Percentiles rank a stretch among this genome's conserved stretches.
Conservation (phyloP, 352 stramenopile species). For the Phytophthora cactorum region DNA sequence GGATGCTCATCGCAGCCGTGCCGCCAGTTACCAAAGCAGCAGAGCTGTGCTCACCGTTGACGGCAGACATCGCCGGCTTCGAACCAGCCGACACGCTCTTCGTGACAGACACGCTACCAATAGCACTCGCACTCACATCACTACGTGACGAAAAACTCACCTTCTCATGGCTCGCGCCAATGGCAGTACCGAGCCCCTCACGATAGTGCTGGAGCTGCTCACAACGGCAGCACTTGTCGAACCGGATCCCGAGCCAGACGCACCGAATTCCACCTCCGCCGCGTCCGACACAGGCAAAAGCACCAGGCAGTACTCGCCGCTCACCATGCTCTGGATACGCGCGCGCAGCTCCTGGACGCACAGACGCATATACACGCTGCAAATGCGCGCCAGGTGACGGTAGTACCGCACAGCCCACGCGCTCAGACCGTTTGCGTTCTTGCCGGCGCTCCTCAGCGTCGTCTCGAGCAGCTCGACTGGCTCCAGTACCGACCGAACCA, state of each 20-base stretch:
- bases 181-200: slow-evolving; percentile 10
- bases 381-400: slow-evolving; percentile 42
- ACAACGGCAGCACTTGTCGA: slow-evolving; percentile 11
- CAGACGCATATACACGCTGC: slow-evolving; percentile 54
- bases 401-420: slow-evolving; percentile 41
- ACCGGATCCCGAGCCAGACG: slow-evolving; percentile 17
- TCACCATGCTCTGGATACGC: slow-evolving; percentile 28
- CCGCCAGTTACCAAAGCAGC: slow-evolving; percentile 4
- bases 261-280: slow-evolving; percentile 22
- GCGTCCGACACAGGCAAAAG: slow-evolving; percentile 30
- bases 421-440: slow-evolving; percentile 28
- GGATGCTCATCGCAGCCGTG: slow-evolving; percentile 12
- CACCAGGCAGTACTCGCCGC: slow-evolving; percentile 32
- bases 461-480: slow-evolving; percentile 40
- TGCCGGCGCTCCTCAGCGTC: slow-evolving; percentile 46
- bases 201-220: slow-evolving; percentile 9
- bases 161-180: slow-evolving; percentile 18
- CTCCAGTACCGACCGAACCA: slow-evolving; percentile 39
- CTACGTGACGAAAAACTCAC: slow-evolving; percentile 8
- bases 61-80: slow-evolving; percentile 8
- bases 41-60: slow-evolving; percentile 5
- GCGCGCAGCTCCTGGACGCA: slow-evolving; percentile 51
- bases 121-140: slow-evolving; percentile 3
- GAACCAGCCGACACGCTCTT: slow-evolving; percentile 1
- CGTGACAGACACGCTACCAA: slow-evolving; percentile 3